These are phyloP conservation scores for Hydnomerulius pinastri DNA, from an alignment of 768 basidiomycete species.

Conservation along the genomic window DNA sequence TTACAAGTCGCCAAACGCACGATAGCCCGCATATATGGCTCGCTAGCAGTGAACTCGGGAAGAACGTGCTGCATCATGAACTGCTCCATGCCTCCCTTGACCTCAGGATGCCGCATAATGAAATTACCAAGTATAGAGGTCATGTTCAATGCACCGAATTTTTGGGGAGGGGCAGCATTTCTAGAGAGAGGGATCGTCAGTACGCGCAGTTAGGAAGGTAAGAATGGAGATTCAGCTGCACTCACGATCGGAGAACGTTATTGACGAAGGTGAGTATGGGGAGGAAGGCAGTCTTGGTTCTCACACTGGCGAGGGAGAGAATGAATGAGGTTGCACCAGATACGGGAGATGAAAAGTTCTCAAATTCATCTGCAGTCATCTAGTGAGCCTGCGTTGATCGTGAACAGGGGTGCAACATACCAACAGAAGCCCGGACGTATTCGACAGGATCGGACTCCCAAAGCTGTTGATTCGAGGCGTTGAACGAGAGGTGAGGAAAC, in stretches of 20 bases:
- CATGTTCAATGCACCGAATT: constrained; percentile 87
- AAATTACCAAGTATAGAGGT: constrained; percentile 71
- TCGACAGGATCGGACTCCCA: constrained; percentile 87
- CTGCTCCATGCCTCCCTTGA: constrained; percentile 73
- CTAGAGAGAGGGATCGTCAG: constrained; percentile 25
- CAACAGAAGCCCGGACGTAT: constrained; percentile 74
- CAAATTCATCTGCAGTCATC: constrained; percentile 71
- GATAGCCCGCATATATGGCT: constrained; percentile 77
- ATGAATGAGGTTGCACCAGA: constrained; percentile 82
- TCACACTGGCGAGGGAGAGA: constrained; percentile 71
- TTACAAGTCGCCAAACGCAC: constrained; percentile 50
- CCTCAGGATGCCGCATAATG: constrained; percentile 84
- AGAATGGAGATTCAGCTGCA: constrained; percentile 8
- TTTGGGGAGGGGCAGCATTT: constrained; percentile 59
- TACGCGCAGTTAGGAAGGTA: background rate
- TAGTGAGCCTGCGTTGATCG: background rate
- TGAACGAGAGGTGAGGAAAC: constrained; percentile 87
- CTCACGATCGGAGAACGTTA: constrained; percentile 65
- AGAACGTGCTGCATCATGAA: constrained; percentile 76
- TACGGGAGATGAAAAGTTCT: constrained; percentile 74
- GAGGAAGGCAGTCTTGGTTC: constrained; percentile 81
- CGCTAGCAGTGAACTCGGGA: constrained; percentile 63
- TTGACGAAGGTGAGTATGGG: constrained; percentile 81
- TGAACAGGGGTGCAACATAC: constrained; percentile 39
- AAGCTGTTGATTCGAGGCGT: constrained; percentile 58